Evolutionary conservation across 805 yeast species (phyloP), one percentile per base, ranked within the genome.

Genomic region (Yamadazyma sp.): DNA sequence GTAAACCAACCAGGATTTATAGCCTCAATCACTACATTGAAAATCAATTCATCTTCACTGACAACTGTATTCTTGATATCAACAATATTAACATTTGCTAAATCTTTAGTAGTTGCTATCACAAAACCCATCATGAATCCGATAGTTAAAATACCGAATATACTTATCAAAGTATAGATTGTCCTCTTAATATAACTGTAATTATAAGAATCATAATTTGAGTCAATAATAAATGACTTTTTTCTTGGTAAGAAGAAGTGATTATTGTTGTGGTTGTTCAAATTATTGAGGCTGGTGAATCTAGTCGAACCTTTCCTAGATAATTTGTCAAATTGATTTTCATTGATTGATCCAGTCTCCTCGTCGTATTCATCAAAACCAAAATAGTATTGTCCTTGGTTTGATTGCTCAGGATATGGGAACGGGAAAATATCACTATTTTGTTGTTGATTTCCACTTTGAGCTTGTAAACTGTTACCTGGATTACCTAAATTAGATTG

Each of bases 1-100:
- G 83, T 70, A 45, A 88, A 68, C 59, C 89, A 74, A 0, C 97
- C 96, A 0, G 96, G 96, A 55, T 91, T 91, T 48, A 81, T 76
- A 0, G 94, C 95, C 40, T 78, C 82, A 15, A 87, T 76, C 2
- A 76, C 74, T 48, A 91, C 62, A 53, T 82, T 86, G 62, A 91
- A 87, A 1, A 88, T 74, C 30, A 91, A 63, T 53, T 87, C 97
- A 50, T 88, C 95, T 44, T 81, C 80, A 33, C 93, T 80, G 3
- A 86, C 84, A 9, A 89, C 64, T 1, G 89, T 73, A 49, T 86
- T 86, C 32, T 74, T 75, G 26, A 89, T 67, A n/a, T 76, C 62
- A 2, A 65, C 55, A 7, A 89, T 75, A 14, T 73, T 61, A 13
- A 87, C 81, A 41, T 75, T 73, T 34, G 82, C 78, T 36, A 91